Evolutionary conservation across 441 rosid genomes (phyloP), one percentile per base, ranked within the genome.

Genomic region (Croton setiger): DNA sequence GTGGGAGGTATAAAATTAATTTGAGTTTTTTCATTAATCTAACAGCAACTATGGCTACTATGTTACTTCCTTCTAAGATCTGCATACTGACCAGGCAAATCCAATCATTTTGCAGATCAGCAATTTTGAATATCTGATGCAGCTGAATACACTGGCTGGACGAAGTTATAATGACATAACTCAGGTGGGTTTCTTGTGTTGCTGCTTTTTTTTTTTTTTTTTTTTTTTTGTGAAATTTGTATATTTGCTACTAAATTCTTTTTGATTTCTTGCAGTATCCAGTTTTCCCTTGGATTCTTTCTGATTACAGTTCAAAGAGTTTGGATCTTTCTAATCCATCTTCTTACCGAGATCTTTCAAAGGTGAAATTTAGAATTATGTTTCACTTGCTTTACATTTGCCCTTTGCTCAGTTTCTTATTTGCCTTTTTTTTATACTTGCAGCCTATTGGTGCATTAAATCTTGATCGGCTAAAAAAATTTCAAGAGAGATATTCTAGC

Each of bases 151-250:
- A 61, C 81, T 96, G 86, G 98, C 99, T 75, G 99, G 99, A 61
- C 98, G 98, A 72, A 91, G 98, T 77, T 96, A 90, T 81, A 96
- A 93, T 85, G 99, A 96, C 84, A 91, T 96, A 78, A 96, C 99
- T 78, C 99, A 96, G 93, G 99, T 90, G 73, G 48, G 66, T 63
- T 71, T 77, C 68, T 66, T 20, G 41, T 36, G 31, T 31, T 61
- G 62, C 23, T 49, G 9, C 15, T 39, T 23, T 4, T 58, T 64
- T 58, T 7, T 59, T 53, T 57, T 33, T 27, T 27, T 27, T 27
- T 27, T n/a, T n/a, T n/a, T n/a, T n/a, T n/a, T n/a, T n/a, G n/a
- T n/a, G 67, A 47, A 52, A 43, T 69, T 66, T 23, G 62, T 12
- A 15, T 44, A 55, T 75, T 44, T 59, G 17, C 74, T 51, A 23